These are phyloP conservation scores for Lentinula aciculospora DNA, from an alignment of 768 basidiomycete genomes.

Conservation along the genomic window DNA sequence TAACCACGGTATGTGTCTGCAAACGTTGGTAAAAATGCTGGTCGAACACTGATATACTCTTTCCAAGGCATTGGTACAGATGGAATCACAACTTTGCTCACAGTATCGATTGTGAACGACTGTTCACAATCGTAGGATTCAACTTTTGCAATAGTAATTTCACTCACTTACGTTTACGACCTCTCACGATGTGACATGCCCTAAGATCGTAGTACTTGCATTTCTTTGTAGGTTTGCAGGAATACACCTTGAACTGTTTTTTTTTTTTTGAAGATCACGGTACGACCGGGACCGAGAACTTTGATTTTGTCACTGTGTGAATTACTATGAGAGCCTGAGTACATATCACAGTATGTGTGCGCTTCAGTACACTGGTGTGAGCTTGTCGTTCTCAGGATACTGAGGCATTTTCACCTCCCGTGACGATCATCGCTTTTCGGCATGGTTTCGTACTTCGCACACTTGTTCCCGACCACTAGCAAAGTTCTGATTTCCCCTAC, in stretches of 20 bases:
- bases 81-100: conserved; percentile 3
- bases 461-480: background rate
- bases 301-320: no score
- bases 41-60: background rate
- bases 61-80: conserved; percentile 2
- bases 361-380: no score
- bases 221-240: background rate
- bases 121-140: background rate
- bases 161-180: background rate
- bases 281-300: no score
- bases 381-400: background rate
- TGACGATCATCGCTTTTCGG: background rate
- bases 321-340: no score
- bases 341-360: no score
- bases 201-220: no score
- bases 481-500: background rate
- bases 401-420: background rate
- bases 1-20: background rate
- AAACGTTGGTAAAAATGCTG: background rate
- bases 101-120: conserved; percentile 4
- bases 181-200: background rate
- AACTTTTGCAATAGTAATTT: no score
- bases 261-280: no score
- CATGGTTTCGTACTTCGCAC: background rate
- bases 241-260: no score